A percentile compares a stretch with the other conserved stretches of the same genome.
Evolutionary conservation across 2,329 filamentous ascomycete species (phyloP).

Genomic region (Neopestalotiopsis clavispora): DNA sequence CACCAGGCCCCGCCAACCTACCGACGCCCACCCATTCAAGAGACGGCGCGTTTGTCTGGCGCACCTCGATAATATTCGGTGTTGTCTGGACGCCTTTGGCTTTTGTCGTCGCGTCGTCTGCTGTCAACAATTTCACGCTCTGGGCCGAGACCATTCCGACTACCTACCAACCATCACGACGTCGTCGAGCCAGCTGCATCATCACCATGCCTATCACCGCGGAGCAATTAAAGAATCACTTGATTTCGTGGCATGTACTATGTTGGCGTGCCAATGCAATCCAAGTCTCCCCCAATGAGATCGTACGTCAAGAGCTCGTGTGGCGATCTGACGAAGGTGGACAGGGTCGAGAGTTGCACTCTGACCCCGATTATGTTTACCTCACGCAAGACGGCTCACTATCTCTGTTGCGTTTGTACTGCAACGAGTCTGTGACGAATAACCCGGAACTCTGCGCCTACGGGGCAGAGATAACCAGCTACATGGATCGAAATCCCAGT

Average conservation of each 20-base stretch:
- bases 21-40: no score
- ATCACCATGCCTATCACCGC: slow-evolving; percentile 5
- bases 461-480: neutral
- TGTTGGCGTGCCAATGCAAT: slow-evolving; percentile 11
- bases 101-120: no score
- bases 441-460: slow-evolving; percentile 13
- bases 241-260: slow-evolving; percentile 6
- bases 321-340: neutral
- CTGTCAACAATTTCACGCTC: no score
- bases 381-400: neutral
- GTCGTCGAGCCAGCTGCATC: neutral
- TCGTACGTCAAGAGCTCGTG: neutral
- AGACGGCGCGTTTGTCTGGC: no score
- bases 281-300: neutral
- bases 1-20: no score
- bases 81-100: no score
- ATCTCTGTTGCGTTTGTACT: neutral
- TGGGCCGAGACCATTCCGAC: no score
- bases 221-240: slow-evolving; percentile 7
- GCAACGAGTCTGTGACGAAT: neutral
- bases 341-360: neutral
- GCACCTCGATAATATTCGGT: no score
- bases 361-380: neutral
- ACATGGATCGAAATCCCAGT: neutral
- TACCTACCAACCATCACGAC: no score